Evolutionary conservation across 2,329 filamentous ascomycete genomes (phyloP), one percentile per base, ranked within the genome.

Genomic region (Phoma sp.): DNA sequence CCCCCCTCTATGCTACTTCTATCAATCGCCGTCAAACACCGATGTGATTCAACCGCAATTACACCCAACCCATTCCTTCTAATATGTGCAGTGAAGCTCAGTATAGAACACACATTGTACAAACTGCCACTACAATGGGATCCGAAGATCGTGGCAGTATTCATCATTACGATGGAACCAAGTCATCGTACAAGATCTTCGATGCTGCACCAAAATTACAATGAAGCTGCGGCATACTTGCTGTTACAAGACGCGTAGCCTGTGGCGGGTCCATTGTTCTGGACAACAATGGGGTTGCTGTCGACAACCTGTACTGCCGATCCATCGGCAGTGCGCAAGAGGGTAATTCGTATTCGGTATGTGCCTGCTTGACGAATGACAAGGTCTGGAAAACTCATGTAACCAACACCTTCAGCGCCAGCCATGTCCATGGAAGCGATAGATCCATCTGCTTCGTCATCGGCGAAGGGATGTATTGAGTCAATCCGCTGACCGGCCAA

Each of bases 321-420:
- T 9, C 68, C 71, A 14, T 67, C 61, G 18, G 63, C 46, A 21
- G 67, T 70, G 33, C 68, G 67, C n/a, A 74, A 62, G 21, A 76
- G 60, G 3, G 73, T 74, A 54, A 76, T 69, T 42, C 73, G 67
- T 62, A 76, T 72, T 25, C 69, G 67, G 55, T 71, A 76, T 14
- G 66, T 73, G 34, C 73, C 73, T 32, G 68, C 63, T 54, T 74
- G 72, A 15, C 70, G 67, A 36, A 76, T 72, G 38, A 61, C 50
- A 29, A 76, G 73, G 15, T 71, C 69, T 23, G 72, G 67, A 47
- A 76, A 76, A 52, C 65, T 66, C 63, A 75, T 73, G 50, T 74
- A 74, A 21, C 73, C 73, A 7, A 76, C 69, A 11, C 72, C 73
- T 17, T 65, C 60, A 4, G 72, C 59, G 14, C 74, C 69, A 28